phyloP scores from a whole-genome alignment of 768 basidiomycete species.

The Albatrellus ellisii region DNA sequence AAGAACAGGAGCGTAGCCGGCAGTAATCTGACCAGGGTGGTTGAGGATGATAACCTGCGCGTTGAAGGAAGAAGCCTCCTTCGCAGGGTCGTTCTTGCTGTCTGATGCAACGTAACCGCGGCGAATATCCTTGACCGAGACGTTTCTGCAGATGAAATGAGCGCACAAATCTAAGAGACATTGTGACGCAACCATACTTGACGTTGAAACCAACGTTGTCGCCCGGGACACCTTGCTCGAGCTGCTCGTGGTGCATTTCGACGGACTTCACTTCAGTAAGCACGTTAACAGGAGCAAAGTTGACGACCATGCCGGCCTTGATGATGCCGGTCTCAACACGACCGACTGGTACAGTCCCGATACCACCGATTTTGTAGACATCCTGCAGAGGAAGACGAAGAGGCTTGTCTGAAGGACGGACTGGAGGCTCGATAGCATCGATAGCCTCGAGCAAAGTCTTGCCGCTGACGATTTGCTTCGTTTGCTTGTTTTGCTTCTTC shows the following conservation, averaged over 20 bases:
- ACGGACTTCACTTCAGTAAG: conserved; percentile 99
- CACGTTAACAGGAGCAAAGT: conserved; percentile 93
- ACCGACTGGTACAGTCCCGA: conserved; percentile 99
- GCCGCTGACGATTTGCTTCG: conserved; percentile 89
- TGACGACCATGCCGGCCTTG: conserved; percentile 99
- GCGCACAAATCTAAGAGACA: neutral
- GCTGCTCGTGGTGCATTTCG: conserved; percentile 99
- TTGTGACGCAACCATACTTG: conserved; percentile 41
- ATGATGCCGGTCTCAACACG: conserved; percentile 99
- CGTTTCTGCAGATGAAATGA: conserved; percentile 55
- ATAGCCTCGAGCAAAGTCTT: conserved; percentile 99
- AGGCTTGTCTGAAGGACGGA: conserved; percentile 96
- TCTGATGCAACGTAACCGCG: conserved; percentile 99
- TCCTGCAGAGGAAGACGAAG: conserved; percentile 99
- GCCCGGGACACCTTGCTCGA: conserved; percentile 87
- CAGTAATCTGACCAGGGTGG: conserved; percentile 99
- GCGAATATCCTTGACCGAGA: conserved; percentile 99
- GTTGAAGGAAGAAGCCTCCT: conserved; percentile 98
- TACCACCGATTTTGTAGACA: conserved; percentile 99
- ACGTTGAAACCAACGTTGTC: conserved; percentile 99
- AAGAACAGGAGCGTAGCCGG: conserved; percentile 96
- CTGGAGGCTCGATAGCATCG: conserved; percentile 96
- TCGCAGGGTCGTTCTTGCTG: conserved; percentile 99
- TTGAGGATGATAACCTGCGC: conserved; percentile 99
- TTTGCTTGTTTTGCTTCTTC: conserved; percentile 91